Evolutionary conservation across 2,329 filamentous ascomycete genomes (phyloP).

Genomic region (Thermothelomyces thermophilus): DNA sequence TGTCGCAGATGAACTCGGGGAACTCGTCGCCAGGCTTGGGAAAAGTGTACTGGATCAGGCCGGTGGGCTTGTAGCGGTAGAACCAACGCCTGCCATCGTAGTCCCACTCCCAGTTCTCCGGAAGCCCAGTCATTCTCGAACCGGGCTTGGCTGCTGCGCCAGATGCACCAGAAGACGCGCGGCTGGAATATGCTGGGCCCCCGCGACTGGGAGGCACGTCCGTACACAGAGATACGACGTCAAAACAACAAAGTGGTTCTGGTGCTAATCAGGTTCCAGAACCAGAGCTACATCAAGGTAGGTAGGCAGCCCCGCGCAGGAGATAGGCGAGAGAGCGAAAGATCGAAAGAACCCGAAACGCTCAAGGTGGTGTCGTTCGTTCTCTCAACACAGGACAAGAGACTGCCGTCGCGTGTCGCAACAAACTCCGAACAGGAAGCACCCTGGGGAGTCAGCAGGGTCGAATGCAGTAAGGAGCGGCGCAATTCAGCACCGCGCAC

Average conservation of each 20-base stretch:
- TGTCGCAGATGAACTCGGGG: slow-evolving; percentile 41
- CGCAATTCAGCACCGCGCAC: slow-evolving; percentile 10
- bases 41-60: slow-evolving; percentile 50
- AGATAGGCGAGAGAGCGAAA: neutral
- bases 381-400: slow-evolving; percentile 1
- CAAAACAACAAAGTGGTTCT: too few species aligned
- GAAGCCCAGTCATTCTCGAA: slow-evolving; percentile 37
- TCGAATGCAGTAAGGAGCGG: slow-evolving; percentile 9
- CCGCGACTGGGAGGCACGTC: neutral
- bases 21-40: slow-evolving; percentile 53
- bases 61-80: slow-evolving; percentile 49
- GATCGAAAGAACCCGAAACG: neutral
- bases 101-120: slow-evolving; percentile 50
- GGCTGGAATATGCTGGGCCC: neutral
- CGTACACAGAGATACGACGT: too few species aligned
- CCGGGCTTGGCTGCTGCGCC: neutral
- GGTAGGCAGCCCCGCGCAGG: neutral
- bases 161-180: neutral
- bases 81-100: slow-evolving; percentile 54
- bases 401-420: neutral
- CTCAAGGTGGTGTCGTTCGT: too few species aligned
- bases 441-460: neutral
- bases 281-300: neutral
- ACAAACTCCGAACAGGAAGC: neutral
- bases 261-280: too few species aligned